Percentiles rank a stretch among this genome's conserved stretches.
phyloP scores from a whole-genome alignment of 148 eudicot species.

The Rhododendron molle region DNA sequence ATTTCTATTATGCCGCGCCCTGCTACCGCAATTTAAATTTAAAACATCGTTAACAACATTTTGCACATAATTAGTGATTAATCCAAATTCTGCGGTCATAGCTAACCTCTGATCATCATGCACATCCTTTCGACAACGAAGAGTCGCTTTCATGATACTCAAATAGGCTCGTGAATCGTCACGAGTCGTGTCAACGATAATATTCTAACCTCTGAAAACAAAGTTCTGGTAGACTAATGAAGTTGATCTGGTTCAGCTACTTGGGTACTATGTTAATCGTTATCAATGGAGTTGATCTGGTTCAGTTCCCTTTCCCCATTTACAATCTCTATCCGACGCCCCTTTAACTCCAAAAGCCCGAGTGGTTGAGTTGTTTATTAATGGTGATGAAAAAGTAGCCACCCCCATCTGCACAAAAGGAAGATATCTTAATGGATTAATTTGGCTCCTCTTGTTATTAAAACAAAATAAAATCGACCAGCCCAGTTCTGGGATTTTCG shows the following conservation, averaged over 20 bases:
- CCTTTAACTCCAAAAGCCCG: background rate
- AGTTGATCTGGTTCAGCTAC: background rate
- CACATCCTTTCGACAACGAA: background rate
- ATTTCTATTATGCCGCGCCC: too few species aligned
- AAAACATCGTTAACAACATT: too few species aligned
- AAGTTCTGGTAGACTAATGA: background rate
- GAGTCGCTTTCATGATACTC: background rate
- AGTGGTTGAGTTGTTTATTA: conserved; percentile 9
- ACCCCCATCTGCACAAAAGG: background rate
- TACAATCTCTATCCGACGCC: background rate
- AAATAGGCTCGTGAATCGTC: conserved; percentile 6
- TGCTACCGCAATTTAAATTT: too few species aligned
- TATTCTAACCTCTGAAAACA: background rate
- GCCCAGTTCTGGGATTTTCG: background rate
- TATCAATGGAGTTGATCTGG: background rate
- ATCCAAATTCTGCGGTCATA: background rate
- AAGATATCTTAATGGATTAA: background rate
- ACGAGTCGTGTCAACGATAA: background rate
- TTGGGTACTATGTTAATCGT: background rate
- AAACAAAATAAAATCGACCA: background rate
- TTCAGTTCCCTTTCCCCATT: background rate
- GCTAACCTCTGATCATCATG: background rate
- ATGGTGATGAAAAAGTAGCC: background rate
- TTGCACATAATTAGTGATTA: background rate
- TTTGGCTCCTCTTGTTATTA: background rate